phyloP scores from a whole-genome alignment of 1,139 yeast species.

The Taphrina populina region DNA sequence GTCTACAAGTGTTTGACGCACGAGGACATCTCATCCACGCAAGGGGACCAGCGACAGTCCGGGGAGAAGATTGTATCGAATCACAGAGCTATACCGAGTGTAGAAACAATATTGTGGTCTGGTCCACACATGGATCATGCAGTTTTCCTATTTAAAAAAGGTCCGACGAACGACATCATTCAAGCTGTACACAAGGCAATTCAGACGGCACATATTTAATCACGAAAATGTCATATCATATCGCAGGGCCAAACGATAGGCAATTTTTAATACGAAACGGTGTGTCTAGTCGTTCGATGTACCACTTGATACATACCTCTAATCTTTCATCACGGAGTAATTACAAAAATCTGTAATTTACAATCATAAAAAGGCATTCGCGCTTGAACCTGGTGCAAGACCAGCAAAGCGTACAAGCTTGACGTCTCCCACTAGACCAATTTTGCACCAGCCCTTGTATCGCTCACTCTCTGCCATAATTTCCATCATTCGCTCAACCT shows the following conservation, averaged over 20 bases:
- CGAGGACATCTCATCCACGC: conserved; percentile 3
- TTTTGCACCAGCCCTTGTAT: conserved; percentile 23
- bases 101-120: conserved; percentile 21
- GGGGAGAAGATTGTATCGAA: conserved; percentile 17
- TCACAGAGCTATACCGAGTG: conserved; percentile 1
- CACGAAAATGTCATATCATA: too few relatives aligned
- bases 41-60: not conserved
- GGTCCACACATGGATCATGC: conserved; percentile 33
- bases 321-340: too few relatives aligned
- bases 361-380: too few relatives aligned
- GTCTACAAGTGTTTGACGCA: conserved; percentile 26
- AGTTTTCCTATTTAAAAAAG: conserved; percentile 9
- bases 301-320: too few relatives aligned
- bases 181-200: not conserved
- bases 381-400: conserved; percentile 3
- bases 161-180: conserved; percentile 13
- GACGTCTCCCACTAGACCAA: conserved; percentile 22
- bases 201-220: too few relatives aligned
- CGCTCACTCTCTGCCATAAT: not conserved
- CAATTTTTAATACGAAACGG: too few relatives aligned
- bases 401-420: conserved; percentile 28
- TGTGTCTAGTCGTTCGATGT: too few relatives aligned
- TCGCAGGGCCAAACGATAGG: too few relatives aligned
- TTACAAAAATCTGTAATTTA: too few relatives aligned
- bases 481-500: conserved; percentile 14